A percentile compares a stretch with the other conserved stretches of the same genome.
Evolutionary conservation across 129 eudicot genomes (phyloP).

Genomic region (Tanacetum coccineum): DNA sequence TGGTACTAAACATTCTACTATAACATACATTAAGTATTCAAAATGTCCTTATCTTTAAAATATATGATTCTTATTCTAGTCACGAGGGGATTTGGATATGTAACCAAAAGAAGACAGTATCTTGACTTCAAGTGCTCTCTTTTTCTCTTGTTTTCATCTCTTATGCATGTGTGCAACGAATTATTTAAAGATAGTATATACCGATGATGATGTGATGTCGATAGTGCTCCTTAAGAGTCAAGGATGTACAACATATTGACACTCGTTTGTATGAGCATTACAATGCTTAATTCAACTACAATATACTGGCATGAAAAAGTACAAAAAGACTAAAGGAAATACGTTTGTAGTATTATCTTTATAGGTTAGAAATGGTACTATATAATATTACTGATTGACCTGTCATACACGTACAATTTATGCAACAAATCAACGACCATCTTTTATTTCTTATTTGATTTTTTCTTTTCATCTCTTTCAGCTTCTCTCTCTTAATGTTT

Average conservation of each 20-base stretch:
- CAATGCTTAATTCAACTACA: conserved; percentile 21
- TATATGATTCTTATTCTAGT: conserved; percentile 47
- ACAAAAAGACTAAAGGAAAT: conserved; percentile 24
- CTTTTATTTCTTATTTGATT: conserved; percentile 26
- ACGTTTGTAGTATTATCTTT: conserved; percentile 22
- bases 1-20: conserved; percentile 16
- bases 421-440: conserved; percentile 27
- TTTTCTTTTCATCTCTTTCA: conserved; percentile 23
- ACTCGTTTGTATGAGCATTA: conserved; percentile 10
- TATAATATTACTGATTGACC: conserved; percentile 24
- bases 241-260: conserved; percentile 18
- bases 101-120: conserved; percentile 45
- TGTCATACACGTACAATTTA: conserved; percentile 25
- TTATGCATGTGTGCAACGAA: conserved; percentile 12
- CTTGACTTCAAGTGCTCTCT: conserved; percentile 62
- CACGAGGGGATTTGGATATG: conserved; percentile 58
- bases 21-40: conserved; percentile 16
- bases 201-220: conserved; percentile 13
- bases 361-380: conserved; percentile 24
- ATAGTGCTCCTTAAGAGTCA: background rate
- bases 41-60: conserved; percentile 20
- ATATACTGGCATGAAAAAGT: conserved; percentile 20
- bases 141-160: conserved; percentile 33
- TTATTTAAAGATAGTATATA: background rate
- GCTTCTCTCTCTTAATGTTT: conserved; percentile 25